Percentiles rank a stretch among this genome's conserved stretches.
Conservation (phyloP, 2,329 filamentous ascomycete species). For the Aurifilum marmelostoma region DNA sequence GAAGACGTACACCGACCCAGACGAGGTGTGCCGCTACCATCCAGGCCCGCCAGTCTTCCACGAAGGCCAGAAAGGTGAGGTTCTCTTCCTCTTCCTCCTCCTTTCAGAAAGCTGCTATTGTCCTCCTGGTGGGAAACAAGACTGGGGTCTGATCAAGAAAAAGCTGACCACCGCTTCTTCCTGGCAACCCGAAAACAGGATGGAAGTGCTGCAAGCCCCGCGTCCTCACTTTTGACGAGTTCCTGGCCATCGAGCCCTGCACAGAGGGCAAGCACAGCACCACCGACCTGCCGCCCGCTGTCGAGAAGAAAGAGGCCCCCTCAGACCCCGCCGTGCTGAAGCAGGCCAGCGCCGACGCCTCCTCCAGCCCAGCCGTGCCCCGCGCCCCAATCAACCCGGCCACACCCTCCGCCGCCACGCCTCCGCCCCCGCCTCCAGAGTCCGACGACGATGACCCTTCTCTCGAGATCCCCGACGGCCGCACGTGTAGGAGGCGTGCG, state of each 20-base stretch:
- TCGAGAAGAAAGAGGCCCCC: constrained; percentile 59
- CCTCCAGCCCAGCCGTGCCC: constrained; percentile 42
- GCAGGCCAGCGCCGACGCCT: constrained; percentile 60
- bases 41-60: constrained; percentile 94
- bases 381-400: constrained; percentile 46
- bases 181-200: constrained; percentile 54
- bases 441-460: constrained; percentile 85
- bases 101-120: not conserved
- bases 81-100: constrained; percentile 29
- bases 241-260: constrained; percentile 89
- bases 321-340: constrained; percentile 46
- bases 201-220: constrained; percentile 99
- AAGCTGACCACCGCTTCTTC: constrained; percentile 25
- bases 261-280: constrained; percentile 91
- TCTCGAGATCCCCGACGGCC: constrained; percentile 72
- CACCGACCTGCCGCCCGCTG: constrained; percentile 69
- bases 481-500: constrained; percentile 75
- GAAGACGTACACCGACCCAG: constrained; percentile 79
- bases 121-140: too few species aligned
- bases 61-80: constrained; percentile 93
- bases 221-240: constrained; percentile 97
- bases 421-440: constrained; percentile 66
- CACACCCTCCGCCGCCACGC: constrained; percentile 44
- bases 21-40: constrained; percentile 89
- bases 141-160: not conserved